These are phyloP conservation scores for Cubamyces sp. DNA, from an alignment of 768 basidiomycete species.

Conservation along the genomic window DNA sequence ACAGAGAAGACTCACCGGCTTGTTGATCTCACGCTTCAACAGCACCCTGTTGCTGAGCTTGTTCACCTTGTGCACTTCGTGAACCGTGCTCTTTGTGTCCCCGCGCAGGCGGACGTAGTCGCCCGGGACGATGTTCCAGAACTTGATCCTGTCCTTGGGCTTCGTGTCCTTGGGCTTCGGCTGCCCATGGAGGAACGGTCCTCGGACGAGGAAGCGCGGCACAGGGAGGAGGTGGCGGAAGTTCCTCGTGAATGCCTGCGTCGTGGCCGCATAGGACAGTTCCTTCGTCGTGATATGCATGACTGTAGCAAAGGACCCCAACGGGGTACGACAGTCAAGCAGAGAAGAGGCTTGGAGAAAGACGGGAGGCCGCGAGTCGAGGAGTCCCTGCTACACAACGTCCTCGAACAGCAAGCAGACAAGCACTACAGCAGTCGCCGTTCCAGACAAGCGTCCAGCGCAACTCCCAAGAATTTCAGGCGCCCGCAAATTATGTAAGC, in stretches of 20 bases:
- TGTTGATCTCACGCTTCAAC: slow-evolving; percentile 48
- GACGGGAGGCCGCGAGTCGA: not conserved
- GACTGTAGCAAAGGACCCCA: not conserved
- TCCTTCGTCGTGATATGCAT: slow-evolving; percentile 20
- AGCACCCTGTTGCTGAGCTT: slow-evolving; percentile 69
- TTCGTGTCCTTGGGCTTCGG: slow-evolving; percentile 58
- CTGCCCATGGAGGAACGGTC: slow-evolving; percentile 31
- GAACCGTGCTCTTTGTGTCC: slow-evolving; percentile 59
- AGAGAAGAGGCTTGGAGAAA: not conserved
- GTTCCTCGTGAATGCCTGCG: slow-evolving; percentile 54
- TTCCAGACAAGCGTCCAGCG: slow-evolving; percentile 14
- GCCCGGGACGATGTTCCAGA: slow-evolving; percentile 88
- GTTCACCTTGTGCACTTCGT: slow-evolving; percentile 77
- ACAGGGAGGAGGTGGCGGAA: slow-evolving; percentile 68
- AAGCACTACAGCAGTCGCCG: not conserved
- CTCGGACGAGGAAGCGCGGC: slow-evolving; percentile 52
- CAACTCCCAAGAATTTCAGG: slow-evolving; percentile 23
- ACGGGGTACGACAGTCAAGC: not conserved
- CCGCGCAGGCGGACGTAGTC: slow-evolving; percentile 76
- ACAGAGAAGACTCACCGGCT: slow-evolving; percentile 32
- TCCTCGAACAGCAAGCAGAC: no score
- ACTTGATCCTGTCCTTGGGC: slow-evolving; percentile 73
- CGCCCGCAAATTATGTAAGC: slow-evolving; percentile 13
- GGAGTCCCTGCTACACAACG: not conserved
- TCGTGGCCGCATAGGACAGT: slow-evolving; percentile 34